These are phyloP conservation scores for Clavariopsis aquatica DNA, from an alignment of 495 filamentous ascomycete species.

Conservation along the genomic window DNA sequence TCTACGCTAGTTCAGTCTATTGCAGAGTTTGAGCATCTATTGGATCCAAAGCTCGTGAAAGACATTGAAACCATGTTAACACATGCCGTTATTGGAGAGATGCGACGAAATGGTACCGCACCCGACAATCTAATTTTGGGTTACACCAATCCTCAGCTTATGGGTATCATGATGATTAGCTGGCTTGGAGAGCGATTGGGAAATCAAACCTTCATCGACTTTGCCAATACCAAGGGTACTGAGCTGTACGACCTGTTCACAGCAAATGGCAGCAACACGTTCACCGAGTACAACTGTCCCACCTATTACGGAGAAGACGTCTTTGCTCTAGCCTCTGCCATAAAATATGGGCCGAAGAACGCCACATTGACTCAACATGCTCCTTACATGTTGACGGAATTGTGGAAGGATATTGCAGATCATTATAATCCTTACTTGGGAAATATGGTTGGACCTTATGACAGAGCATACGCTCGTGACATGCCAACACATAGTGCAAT, in stretches of 20 bases:
- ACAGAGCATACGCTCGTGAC: constrained; percentile 2
- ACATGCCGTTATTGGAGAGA: constrained; percentile 1
- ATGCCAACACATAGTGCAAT: constrained; percentile 1
- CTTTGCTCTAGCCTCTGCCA: constrained; percentile 1
- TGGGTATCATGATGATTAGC: neutral
- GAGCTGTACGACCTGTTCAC: constrained; percentile 1
- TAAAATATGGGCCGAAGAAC: constrained; percentile 5
- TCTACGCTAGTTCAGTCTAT: neutral
- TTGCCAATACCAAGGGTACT: neutral
- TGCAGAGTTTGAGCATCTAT: constrained; percentile 3
- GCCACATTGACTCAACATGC: neutral
- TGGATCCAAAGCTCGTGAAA: constrained; percentile 3
- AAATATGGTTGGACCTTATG: constrained; percentile 1
- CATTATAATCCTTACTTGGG: constrained; percentile 3
- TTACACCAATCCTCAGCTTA: neutral
- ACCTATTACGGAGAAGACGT: constrained; percentile 6
- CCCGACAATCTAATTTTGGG: constrained; percentile 3
- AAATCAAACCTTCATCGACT: constrained; percentile 6
- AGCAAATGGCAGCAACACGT: constrained; percentile 7
- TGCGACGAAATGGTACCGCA: constrained; percentile 1
- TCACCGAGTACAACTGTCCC: constrained; percentile 6
- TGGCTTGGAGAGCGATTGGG: neutral
- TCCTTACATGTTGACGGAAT: constrained; percentile 5
- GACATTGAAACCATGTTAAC: neutral
- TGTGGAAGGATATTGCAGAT: constrained; percentile 6